A percentile compares a stretch with the other conserved stretches of the same genome.
Conservation (phyloP, 305 asterid genomes). For the Rubia balearica region DNA sequence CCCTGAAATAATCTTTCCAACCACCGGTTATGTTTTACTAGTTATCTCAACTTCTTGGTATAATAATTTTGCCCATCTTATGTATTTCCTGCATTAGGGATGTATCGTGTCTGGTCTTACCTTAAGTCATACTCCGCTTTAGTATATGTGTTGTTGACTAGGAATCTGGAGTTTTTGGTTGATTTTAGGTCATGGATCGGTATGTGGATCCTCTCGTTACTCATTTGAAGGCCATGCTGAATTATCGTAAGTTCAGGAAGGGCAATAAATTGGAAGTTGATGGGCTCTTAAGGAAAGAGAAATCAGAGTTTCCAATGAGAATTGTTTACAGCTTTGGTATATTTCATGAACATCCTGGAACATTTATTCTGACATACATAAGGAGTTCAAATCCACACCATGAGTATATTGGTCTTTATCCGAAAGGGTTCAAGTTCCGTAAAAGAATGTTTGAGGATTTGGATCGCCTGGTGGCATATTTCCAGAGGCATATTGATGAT, state of each 20-base stretch:
- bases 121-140: background rate
- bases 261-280: conserved; percentile 85
- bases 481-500: conserved; percentile 89
- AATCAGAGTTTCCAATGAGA: conserved; percentile 79
- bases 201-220: conserved; percentile 94
- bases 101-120: background rate
- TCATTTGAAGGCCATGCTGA: conserved; percentile 82
- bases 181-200: conserved; percentile 82
- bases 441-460: conserved; percentile 85
- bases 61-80: background rate
- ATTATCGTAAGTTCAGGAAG: conserved; percentile 78
- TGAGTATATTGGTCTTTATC: conserved; percentile 86
- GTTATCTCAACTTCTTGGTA: background rate
- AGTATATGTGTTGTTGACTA: background rate
- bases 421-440: conserved; percentile 89
- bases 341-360: conserved; percentile 96
- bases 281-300: conserved; percentile 68
- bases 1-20: background rate
- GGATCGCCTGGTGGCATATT: conserved; percentile 82
- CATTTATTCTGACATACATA: conserved; percentile 82
- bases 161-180: background rate
- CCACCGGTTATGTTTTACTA: background rate
- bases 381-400: conserved; percentile 93
- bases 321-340: conserved; percentile 88
- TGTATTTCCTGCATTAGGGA: background rate